phyloP scores from a whole-genome alignment of 495 filamentous ascomycete genomes.

The Thermothielavioides terrestris region DNA sequence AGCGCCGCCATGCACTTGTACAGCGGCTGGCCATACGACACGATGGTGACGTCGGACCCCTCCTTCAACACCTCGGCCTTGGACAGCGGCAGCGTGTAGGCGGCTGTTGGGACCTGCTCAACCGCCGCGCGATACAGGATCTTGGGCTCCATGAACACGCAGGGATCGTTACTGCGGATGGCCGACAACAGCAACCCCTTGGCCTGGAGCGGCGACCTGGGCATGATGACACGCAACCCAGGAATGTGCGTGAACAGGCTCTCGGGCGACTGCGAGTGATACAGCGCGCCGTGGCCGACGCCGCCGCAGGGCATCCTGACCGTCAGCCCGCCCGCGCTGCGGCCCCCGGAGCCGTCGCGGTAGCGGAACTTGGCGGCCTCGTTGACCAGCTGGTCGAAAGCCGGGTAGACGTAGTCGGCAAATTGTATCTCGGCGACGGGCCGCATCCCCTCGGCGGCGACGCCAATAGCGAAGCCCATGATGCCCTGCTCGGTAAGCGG shows the following conservation, averaged over 20 bases:
- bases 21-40: slow-evolving; percentile 87
- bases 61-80: slow-evolving; percentile 83
- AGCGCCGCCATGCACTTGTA: slow-evolving; percentile 82
- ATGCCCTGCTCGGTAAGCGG: slow-evolving; percentile 92
- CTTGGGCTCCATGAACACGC: slow-evolving; percentile 96
- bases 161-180: slow-evolving; percentile 76
- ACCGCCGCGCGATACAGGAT: slow-evolving; percentile 89
- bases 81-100: slow-evolving; percentile 77
- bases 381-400: slow-evolving; percentile 96
- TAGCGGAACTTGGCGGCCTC: slow-evolving; percentile 92
- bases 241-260: slow-evolving; percentile 88
- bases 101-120: slow-evolving; percentile 79
- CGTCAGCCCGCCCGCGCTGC: slow-evolving; percentile 68
- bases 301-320: slow-evolving; percentile 91
- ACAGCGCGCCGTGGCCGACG: slow-evolving; percentile 93
- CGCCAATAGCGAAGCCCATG: slow-evolving; percentile 85
- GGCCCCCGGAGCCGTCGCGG: slow-evolving; percentile 64
- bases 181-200: slow-evolving; percentile 84
- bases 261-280: slow-evolving; percentile 93
- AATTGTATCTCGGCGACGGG: slow-evolving; percentile 97
- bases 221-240: slow-evolving; percentile 82
- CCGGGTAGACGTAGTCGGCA: slow-evolving; percentile 93
- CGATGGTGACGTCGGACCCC: slow-evolving; percentile 74
- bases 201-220: slow-evolving; percentile 81
- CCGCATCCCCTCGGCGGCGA: slow-evolving; percentile 83